Conservation (phyloP, 2,329 filamentous ascomycete species). For the Cladosporium velox region DNA sequence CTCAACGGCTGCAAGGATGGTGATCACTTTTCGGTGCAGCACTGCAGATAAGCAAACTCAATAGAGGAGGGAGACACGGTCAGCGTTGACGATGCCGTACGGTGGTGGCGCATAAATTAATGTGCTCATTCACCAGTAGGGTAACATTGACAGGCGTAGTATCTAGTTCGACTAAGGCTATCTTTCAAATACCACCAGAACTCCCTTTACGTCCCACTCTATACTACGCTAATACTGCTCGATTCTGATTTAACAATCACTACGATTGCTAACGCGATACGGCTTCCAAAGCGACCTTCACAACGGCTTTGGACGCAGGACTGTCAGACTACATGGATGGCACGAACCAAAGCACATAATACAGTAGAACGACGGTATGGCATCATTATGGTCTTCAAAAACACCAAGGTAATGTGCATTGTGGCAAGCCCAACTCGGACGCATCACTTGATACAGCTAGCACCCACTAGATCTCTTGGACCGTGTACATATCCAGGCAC, state of each 20-base stretch:
- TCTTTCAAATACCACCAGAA: neutral
- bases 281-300: neutral
- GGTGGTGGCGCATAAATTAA: neutral
- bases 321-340: neutral
- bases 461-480: neutral
- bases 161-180: neutral
- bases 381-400: neutral
- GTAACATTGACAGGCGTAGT: neutral
- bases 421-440: neutral
- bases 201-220: neutral
- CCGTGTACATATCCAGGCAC: neutral
- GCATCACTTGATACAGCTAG: slow-evolving; percentile 1
- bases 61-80: neutral
- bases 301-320: neutral
- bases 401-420: neutral
- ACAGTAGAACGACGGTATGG: neutral
- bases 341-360: neutral
- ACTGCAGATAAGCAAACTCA: neutral
- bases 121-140: neutral
- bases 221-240: neutral
- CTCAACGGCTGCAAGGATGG: slow-evolving; percentile 1
- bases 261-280: neutral
- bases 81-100: neutral
- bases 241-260: neutral
- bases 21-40: neutral